Evolutionary conservation across 1,284 basidiomycete species (phyloP), one percentile per base, ranked within the genome.

Genomic region (Malassezia pachydermatis): DNA sequence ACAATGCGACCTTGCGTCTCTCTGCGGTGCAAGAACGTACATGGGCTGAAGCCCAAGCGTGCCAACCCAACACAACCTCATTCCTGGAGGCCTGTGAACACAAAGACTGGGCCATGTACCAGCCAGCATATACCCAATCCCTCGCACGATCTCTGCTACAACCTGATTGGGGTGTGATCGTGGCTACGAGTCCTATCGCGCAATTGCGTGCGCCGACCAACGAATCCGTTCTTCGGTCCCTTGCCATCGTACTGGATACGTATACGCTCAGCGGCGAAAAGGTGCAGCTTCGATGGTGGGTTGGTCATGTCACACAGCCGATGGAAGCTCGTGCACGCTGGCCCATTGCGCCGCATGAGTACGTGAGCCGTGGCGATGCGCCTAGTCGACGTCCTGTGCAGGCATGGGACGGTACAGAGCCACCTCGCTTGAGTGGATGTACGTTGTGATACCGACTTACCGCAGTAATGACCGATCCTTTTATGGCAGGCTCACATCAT

Each of bases 401-500:
- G 7, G 38, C 51, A 3, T 58, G 59, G 57, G 53, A 56, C 39
- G 43, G 46, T 9, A 23, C 49, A 10, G 50, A 59, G 16, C 52
- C 57, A 27, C 58, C 62, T n/a, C 49, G 62, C 6, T 53, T 65
- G n/a, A 50, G 50, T 14, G 61, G 59, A 14, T 13, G 29, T 43
- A 30, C 27, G 40, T 36, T 8, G 34, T 20, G 23, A 14, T 3
- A 2, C 25, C 29, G 17, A 29, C 40, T 41, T n/a, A 20, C 28
- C 2, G 19, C 40, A 41, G 51, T 55, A 4, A 62, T 65, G 58
- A 52, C 62, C 24, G 58, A 63, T 17, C 63, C 63, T 3, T 34
- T 59, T 24, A 46, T 65, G 14, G 57, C 61, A 16, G 48, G 43
- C 23, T 45, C 57, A 24, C 48, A 49, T 16, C 42, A 54, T 19